Conservation (phyloP, 106 monocot genomes). For the Xerophyta viscosa region DNA sequence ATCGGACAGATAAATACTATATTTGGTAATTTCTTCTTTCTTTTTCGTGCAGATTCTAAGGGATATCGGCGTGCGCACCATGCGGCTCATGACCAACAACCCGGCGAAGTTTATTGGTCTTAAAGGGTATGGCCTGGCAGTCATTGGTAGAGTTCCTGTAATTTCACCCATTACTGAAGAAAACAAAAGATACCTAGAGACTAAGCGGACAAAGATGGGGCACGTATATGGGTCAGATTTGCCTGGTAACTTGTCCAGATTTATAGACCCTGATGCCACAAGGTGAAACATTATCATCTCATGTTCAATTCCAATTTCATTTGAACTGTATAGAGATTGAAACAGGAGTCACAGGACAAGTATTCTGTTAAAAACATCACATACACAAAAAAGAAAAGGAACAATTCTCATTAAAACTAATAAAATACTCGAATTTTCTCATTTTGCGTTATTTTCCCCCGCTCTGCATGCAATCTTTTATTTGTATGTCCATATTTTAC, state of each 20-base stretch:
- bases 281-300: constrained; percentile 14
- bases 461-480: too few species aligned
- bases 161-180: constrained; percentile 69
- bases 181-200: constrained; percentile 82
- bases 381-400: too few species aligned
- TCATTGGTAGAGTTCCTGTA: constrained; percentile 67
- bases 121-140: constrained; percentile 74
- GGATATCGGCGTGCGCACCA: constrained; percentile 80
- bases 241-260: constrained; percentile 23
- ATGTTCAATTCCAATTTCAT: too few species aligned
- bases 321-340: too few species aligned
- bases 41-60: constrained; percentile 49
- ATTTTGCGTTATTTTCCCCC: too few species aligned
- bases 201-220: constrained; percentile 85
- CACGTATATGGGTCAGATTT: constrained; percentile 89
- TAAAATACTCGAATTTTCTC: too few species aligned
- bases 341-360: too few species aligned
- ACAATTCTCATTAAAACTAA: too few species aligned
- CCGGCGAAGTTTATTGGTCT: constrained; percentile 78
- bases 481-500: too few species aligned
- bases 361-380: too few species aligned
- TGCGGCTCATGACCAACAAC: constrained; percentile 91
- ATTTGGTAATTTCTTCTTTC: constrained; percentile 1
- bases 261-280: constrained; percentile 12
- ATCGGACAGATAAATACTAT: too few species aligned